Conservation (phyloP, 148 eudicot species). For the Arctostaphylos glauca region DNA sequence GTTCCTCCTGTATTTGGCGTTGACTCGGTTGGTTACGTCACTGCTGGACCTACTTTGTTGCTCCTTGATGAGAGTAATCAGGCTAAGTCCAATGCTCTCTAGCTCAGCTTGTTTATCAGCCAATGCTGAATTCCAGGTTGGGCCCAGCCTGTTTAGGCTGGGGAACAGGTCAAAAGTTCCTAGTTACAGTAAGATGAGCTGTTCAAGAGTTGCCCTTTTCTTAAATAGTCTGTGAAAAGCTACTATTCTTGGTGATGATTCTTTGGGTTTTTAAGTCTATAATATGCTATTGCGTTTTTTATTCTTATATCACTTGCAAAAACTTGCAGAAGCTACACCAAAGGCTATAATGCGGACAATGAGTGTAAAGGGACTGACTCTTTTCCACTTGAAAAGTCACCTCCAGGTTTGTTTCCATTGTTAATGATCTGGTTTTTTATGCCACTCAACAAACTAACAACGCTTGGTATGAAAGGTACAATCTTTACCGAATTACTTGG, state of each 20-base stretch:
- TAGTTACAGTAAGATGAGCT: not conserved
- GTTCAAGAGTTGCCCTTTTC: not conserved
- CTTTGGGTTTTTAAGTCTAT: not conserved
- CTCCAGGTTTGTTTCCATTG: conserved; percentile 48
- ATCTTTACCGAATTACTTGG: conserved; percentile 4
- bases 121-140: not conserved
- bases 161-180: not conserved
- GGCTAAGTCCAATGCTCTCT: not conserved
- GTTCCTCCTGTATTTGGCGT: not conserved
- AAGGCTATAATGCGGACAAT: conserved; percentile 82
- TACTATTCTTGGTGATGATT: not conserved
- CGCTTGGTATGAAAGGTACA: not conserved
- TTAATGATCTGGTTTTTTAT: conserved; percentile 1
- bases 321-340: conserved; percentile 66
- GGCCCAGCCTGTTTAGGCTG: not conserved
- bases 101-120: conserved; percentile 5
- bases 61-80: not conserved
- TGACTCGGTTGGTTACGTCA: not conserved
- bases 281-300: not conserved
- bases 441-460: not conserved
- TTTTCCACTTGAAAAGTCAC: conserved; percentile 83
- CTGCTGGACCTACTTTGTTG: not conserved
- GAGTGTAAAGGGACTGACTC: conserved; percentile 86
- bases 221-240: not conserved
- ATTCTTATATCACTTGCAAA: conserved; percentile 18